phyloP scores from a whole-genome alignment of 2,329 filamentous ascomycete species.

The Sodiomyces alkalinus region DNA sequence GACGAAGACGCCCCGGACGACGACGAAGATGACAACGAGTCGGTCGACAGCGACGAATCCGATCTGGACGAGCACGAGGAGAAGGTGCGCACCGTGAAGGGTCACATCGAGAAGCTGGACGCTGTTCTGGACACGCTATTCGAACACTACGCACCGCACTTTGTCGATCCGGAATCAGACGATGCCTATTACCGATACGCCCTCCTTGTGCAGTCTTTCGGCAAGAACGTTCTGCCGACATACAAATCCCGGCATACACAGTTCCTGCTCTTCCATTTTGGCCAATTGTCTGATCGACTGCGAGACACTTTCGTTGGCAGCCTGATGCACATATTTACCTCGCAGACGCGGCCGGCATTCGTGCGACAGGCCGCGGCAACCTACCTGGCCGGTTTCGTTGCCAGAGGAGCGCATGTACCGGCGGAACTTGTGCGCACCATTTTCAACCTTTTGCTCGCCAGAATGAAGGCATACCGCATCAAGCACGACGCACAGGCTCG shows the following conservation, averaged over 20 bases:
- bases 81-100: slow-evolving; percentile 56
- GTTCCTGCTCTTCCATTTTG: slow-evolving; percentile 91
- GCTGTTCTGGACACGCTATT: slow-evolving; percentile 80
- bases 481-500: slow-evolving; percentile 60
- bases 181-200: slow-evolving; percentile 60
- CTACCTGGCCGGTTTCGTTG: slow-evolving; percentile 89
- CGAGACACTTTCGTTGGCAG: slow-evolving; percentile 72
- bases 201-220: slow-evolving; percentile 71
- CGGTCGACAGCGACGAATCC: slow-evolving; percentile 53
- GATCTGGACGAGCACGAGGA: slow-evolving; percentile 47
- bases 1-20: slow-evolving; percentile 35
- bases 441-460: slow-evolving; percentile 61
- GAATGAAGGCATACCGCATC: slow-evolving; percentile 61
- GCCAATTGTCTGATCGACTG: slow-evolving; percentile 63
- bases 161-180: slow-evolving; percentile 51
- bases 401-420: slow-evolving; percentile 71
- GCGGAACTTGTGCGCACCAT: slow-evolving; percentile 65
- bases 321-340: slow-evolving; percentile 43
- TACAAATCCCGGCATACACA: slow-evolving; percentile 88
- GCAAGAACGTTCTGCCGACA: slow-evolving; percentile 74
- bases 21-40: slow-evolving; percentile 56
- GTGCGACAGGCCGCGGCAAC: slow-evolving; percentile 63
- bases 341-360: slow-evolving; percentile 29
- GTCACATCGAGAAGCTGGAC: slow-evolving; percentile 84
- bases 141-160: slow-evolving; percentile 60